Percentiles rank a stretch among this genome's conserved stretches.
Conservation (phyloP, 2,329 filamentous ascomycete species). For the Calonectria ilicicola region DNA sequence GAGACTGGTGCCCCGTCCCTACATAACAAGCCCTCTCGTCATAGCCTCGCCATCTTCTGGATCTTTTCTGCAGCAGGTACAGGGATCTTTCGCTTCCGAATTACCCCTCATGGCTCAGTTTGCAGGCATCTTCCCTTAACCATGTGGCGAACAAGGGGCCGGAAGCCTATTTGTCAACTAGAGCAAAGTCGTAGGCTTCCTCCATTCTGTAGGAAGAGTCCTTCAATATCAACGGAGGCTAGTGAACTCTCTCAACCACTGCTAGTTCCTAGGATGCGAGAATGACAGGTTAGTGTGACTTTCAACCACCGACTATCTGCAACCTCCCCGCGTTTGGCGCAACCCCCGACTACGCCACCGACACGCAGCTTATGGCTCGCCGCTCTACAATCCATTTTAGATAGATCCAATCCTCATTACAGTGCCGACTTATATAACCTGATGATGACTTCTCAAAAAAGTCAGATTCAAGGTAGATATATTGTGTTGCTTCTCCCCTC, state of each 20-base stretch:
- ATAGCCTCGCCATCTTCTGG: conserved; percentile 1
- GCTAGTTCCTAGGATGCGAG: not conserved
- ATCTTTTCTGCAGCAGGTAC: conserved; percentile 2
- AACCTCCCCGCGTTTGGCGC: conserved; percentile 5
- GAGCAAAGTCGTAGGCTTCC: not conserved
- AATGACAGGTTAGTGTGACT: not conserved
- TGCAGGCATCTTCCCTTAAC: conserved; percentile 17
- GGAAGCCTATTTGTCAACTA: conserved; percentile 4
- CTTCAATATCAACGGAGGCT: conserved; percentile 2
- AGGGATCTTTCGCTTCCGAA: conserved; percentile 13
- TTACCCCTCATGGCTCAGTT: conserved; percentile 10
- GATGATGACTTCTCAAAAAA: too few species aligned
- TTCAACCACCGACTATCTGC: not conserved
- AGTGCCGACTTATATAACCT: too few species aligned
- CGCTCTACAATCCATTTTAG: not conserved
- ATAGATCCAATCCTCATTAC: not conserved
- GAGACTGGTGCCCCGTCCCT: not conserved
- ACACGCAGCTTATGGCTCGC: not conserved
- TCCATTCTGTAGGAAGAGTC: not conserved
- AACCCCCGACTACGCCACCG: not conserved
- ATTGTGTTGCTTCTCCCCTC: not conserved
- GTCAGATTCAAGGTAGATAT: too few species aligned
- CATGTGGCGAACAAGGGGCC: conserved; percentile 21
- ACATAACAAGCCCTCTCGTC: not conserved
- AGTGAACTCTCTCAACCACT: not conserved